These are phyloP conservation scores for Cucurbita pepo DNA, from an alignment of 306 rosid genomes.

Conservation along the genomic window DNA sequence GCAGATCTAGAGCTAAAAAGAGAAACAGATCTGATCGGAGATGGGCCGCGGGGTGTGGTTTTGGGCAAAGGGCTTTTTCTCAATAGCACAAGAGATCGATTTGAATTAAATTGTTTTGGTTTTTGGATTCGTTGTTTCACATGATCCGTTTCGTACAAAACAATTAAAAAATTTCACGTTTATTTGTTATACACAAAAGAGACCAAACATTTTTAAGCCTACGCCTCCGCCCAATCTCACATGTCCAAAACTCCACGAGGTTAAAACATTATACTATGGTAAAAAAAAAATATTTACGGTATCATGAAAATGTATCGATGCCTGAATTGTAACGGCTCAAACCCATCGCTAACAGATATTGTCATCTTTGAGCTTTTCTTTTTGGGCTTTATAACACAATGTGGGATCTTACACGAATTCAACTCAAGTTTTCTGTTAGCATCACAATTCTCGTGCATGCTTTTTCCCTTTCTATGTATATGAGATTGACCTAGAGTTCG, in stretches of 20 bases:
- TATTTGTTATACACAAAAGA: background rate
- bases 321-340: too few species aligned
- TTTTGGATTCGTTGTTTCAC: background rate
- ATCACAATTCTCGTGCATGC: too few species aligned
- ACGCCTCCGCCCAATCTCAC: too few species aligned
- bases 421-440: too few species aligned
- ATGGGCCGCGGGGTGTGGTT: background rate
- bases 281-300: too few species aligned
- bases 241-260: background rate
- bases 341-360: too few species aligned
- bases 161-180: background rate
- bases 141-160: constrained; percentile 4
- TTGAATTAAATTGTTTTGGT: background rate
- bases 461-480: too few species aligned
- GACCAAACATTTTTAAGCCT: background rate
- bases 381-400: too few species aligned
- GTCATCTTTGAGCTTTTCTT: too few species aligned
- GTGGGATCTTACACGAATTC: too few species aligned
- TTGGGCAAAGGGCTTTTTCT: background rate
- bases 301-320: too few species aligned
- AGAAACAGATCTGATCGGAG: constrained; percentile 3
- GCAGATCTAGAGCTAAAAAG: background rate
- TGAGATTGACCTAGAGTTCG: too few species aligned
- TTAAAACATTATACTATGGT: background rate
- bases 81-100: background rate